These are phyloP conservation scores for Ogataea salicorniae DNA, from an alignment of 805 yeast genomes.

Conservation along the genomic window DNA sequence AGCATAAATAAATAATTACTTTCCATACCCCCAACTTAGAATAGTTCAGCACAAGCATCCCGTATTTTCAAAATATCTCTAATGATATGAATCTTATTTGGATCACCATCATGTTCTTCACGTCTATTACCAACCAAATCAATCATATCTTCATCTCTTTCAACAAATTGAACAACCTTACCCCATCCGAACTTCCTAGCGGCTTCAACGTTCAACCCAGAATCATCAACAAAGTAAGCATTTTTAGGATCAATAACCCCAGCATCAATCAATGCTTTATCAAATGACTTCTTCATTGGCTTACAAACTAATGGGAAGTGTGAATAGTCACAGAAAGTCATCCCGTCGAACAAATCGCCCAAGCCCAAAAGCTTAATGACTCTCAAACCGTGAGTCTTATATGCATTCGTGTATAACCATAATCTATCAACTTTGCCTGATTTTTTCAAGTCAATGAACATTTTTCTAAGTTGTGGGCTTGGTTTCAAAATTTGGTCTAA, in stretches of 20 bases:
- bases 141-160: slow-evolving; percentile 52
- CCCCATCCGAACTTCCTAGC: slow-evolving; percentile 72
- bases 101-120: slow-evolving; percentile 31
- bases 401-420: slow-evolving; percentile 95
- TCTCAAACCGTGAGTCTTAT: slow-evolving; percentile 81
- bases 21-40: slow-evolving; percentile 18
- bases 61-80: slow-evolving; percentile 53
- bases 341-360: slow-evolving; percentile 92
- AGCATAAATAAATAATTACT: neutral
- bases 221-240: slow-evolving; percentile 83
- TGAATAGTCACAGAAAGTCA: slow-evolving; percentile 86
- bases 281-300: slow-evolving; percentile 73
- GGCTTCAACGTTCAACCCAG: slow-evolving; percentile 70
- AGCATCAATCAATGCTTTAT: slow-evolving; percentile 59
- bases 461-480: slow-evolving; percentile 45
- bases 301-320: slow-evolving; percentile 71
- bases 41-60: slow-evolving; percentile 47
- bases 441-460: slow-evolving; percentile 42
- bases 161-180: slow-evolving; percentile 68
- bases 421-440: slow-evolving; percentile 56
- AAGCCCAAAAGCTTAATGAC: slow-evolving; percentile 76
- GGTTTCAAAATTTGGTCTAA: slow-evolving; percentile 72
- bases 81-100: slow-evolving; percentile 40
- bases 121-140: slow-evolving; percentile 29
- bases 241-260: slow-evolving; percentile 44